Evolutionary conservation across 148 eudicot genomes (phyloP), one percentile per base, ranked within the genome.

Genomic region (Cornus florida): DNA sequence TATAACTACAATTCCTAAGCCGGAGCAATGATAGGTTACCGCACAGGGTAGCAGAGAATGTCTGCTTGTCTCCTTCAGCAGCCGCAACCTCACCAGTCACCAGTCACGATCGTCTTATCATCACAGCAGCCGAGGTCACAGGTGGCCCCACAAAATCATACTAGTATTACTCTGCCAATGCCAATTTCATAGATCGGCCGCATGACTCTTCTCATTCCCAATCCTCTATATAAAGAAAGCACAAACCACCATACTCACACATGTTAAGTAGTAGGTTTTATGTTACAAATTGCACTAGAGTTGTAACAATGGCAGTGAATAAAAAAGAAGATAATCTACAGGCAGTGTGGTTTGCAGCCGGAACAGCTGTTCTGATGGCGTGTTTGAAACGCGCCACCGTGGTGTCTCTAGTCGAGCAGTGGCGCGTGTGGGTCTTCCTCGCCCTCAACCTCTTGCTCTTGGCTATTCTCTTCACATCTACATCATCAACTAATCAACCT

Each of bases 361-460:
- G 90, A 73, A 80, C 80, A 0, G 92, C 88, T 4, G 82, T 79
- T 1, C 56, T 78, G 39, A 88, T 83, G 83, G 87, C 87, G 73
- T 87, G 88, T 33, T 67, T 86, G 50, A 79, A 84, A 82, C 76
- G 88, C 7, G 86, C 86, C 57, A 22, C 81, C 16, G 71, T 89
- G 16, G 88, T 73, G 67, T 81, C 91, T 0, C 71, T 91, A 10
- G 79, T 86, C 64, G 88, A 86, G 80, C 89, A 86, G 60, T 90
- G 93, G 89, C 86, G 93, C 2, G 74, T 84, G 70, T 82, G 84
- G 84, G 87, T 83, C 2, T 90, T 92, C 60, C 78, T 90, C 17
- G 86, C 86, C 13, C 81, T 90, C 6, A 92, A 92, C 72, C 87
- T 92, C 73, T 69, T 92, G 68, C 83, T 92, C 69, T 79, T 90